phyloP scores from a whole-genome alignment of 768 basidiomycete genomes.

The Cystobasidium ongulense region DNA sequence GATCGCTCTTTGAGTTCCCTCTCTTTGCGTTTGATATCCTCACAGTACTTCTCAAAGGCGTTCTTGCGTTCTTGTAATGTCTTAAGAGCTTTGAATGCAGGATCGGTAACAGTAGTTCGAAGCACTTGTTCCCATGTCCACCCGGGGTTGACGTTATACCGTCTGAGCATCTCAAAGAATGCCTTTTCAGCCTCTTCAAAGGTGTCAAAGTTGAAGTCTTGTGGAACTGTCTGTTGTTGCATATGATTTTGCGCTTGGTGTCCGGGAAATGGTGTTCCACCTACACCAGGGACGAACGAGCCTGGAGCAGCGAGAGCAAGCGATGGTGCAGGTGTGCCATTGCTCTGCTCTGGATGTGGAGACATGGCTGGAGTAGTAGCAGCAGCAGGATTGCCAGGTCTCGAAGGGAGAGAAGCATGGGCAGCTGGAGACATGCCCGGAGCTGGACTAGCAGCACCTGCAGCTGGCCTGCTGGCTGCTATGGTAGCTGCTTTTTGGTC shows the following conservation, averaged over 20 bases:
- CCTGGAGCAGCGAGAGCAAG: slow-evolving; percentile 17
- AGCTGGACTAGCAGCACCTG: neutral
- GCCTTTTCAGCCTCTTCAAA: slow-evolving; percentile 83
- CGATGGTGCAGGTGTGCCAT: neutral
- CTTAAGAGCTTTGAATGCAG: slow-evolving; percentile 85
- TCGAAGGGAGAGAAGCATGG: neutral
- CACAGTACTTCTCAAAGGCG: slow-evolving; percentile 88
- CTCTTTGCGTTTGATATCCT: slow-evolving; percentile 66
- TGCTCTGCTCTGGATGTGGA: neutral
- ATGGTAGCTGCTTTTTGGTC: slow-evolving; percentile 49
- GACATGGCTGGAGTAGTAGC: slow-evolving; percentile 47
- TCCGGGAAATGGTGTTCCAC: slow-evolving; percentile 16
- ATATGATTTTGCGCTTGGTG: slow-evolving; percentile 51
- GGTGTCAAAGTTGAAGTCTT: slow-evolving; percentile 59
- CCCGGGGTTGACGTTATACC: slow-evolving; percentile 77
- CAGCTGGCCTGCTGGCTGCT: slow-evolving; percentile 62
- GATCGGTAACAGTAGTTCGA: slow-evolving; percentile 96
- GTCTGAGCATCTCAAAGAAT: slow-evolving; percentile 78
- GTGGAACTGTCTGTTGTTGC: slow-evolving; percentile 77
- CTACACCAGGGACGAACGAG: slow-evolving; percentile 22
- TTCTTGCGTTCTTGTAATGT: slow-evolving; percentile 90
- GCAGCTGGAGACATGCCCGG: neutral
- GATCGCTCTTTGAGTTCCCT: slow-evolving; percentile 76
- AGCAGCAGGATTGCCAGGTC: slow-evolving; percentile 46
- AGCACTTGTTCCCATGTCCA: slow-evolving; percentile 99